These are phyloP conservation scores for Knoxdaviesia capensis DNA, from an alignment of 2,329 filamentous ascomycete genomes.

Conservation along the genomic window DNA sequence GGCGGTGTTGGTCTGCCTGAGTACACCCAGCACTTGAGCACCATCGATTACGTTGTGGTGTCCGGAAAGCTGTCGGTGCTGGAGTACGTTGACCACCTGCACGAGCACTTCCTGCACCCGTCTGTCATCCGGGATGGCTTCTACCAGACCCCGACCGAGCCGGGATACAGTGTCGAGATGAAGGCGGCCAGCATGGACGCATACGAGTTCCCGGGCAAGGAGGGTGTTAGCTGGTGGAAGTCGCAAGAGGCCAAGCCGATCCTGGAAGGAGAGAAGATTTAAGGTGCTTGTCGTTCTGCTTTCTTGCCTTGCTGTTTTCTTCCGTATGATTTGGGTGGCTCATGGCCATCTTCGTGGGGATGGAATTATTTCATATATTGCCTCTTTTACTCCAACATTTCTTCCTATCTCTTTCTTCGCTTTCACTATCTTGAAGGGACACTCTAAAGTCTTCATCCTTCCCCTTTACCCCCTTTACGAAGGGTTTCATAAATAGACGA, in stretches of 20 bases:
- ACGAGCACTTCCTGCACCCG: constrained; percentile 81
- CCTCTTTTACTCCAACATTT: no score
- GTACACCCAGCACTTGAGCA: constrained; percentile 83
- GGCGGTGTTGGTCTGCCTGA: constrained; percentile 82
- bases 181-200: constrained; percentile 68
- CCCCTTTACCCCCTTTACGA: no score
- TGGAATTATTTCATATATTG: no score
- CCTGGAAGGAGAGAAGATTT: constrained; percentile 40
- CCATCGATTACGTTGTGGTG: constrained; percentile 82
- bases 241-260: constrained; percentile 61
- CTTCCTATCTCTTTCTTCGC: no score
- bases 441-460: no score
- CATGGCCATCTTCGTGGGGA: no score
- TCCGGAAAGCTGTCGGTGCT: constrained; percentile 62
- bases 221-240: constrained; percentile 71
- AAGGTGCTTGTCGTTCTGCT: constrained; percentile 2
- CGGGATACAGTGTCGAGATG: constrained; percentile 90
- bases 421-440: no score
- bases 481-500: no score
- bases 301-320: no score
- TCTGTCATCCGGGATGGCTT: constrained; percentile 65
- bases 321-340: no score
- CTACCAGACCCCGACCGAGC: constrained; percentile 65
- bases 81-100: constrained; percentile 84
- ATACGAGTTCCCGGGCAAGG: constrained; percentile 57